Base-by-base conservation (phyloP, 2,329 filamentous ascomycete species). In the Rhexocercosporidium sp. region DNA sequence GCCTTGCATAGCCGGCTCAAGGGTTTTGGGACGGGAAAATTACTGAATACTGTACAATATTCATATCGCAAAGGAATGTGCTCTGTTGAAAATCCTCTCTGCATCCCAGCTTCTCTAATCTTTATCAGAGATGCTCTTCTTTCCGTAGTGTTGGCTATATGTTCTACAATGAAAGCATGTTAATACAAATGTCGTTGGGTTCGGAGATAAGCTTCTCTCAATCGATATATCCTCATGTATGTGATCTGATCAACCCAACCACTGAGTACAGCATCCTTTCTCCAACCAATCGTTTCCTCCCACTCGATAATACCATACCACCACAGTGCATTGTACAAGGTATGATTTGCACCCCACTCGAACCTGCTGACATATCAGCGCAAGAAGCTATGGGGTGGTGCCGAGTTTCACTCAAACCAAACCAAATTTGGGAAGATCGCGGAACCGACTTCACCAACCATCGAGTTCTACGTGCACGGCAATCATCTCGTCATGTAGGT, bases 331-430 rank as follows among this genome's bases (percentile, higher is more conserved):
- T 41, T 41, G 34, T 25, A 20, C 18, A 37, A 11, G 29, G 25
- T 44, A 44, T 41, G 14, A n/a, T 27, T 27, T 44, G n/a, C 25
- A 47, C 57, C 57, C 39, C 57, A 44, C 57, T 60, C 16, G 8
- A 46, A 46, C 39, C 31, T 65, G 56, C 57, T 65, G 57, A 65
- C 63, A 59, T 27, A 34, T 41, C 62, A 65, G 41, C 27, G 29
- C 54, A 51, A 41, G 16, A 29, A 39, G 22, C 51, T 20, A 18
- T 6, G 18, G n/a, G 20, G 22, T 20, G 20, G 22, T 20, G 9
- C 18, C 27, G 44, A 47, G 49, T 20, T 44, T 46, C 39, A 20
- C 1, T 12, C 3, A 29, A 34, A 39, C 54, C 63, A 60, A 59
- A 12, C 63, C 54, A 39, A 29, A 59, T 65, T 12, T 29, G 39